Percentiles rank a stretch among this genome's conserved stretches.
Evolutionary conservation across 129 eudicot species (phyloP).

Genomic region (Rutidosis leptorrhynchoides): DNA sequence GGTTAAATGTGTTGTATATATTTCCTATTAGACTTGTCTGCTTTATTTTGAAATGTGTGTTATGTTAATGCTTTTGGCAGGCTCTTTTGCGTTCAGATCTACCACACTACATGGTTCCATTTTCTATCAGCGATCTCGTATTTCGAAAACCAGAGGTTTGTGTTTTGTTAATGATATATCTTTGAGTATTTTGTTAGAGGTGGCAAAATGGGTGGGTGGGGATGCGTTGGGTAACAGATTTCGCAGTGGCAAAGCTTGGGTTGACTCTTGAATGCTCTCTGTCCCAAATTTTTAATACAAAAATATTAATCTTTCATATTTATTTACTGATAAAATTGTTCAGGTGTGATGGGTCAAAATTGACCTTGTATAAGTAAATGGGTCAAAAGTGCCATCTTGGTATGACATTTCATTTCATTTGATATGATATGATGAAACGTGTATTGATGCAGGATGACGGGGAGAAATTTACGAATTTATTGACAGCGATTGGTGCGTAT

Average conservation of each 20-base stretch:
- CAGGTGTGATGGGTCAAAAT: not conserved
- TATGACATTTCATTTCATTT: no score
- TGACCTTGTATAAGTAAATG: not conserved
- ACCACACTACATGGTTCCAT: slow-evolving; percentile 94
- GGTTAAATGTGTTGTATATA: not conserved
- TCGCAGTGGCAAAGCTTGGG: not conserved
- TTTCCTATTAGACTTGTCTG: not conserved
- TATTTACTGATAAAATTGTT: not conserved
- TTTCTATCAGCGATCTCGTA: slow-evolving; percentile 54
- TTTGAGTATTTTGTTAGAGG: slow-evolving; percentile 2
- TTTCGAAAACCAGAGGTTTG: slow-evolving; percentile 87
- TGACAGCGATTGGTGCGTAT: slow-evolving; percentile 90
- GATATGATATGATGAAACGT: slow-evolving; percentile 6
- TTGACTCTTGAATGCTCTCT: not conserved
- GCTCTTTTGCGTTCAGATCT: slow-evolving; percentile 91
- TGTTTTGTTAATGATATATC: slow-evolving; percentile 14
- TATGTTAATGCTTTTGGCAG: slow-evolving; percentile 45
- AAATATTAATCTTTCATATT: not conserved
- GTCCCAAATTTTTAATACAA: not conserved
- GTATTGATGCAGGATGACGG: slow-evolving; percentile 70
- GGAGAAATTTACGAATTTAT: slow-evolving; percentile 83
- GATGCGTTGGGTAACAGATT: no score
- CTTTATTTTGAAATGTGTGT: not conserved
- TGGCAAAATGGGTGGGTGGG: not conserved
- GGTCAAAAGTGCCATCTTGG: not conserved